Evolutionary conservation across 1,284 basidiomycete species (phyloP).

Genomic region (Coriolopsis trogii): DNA sequence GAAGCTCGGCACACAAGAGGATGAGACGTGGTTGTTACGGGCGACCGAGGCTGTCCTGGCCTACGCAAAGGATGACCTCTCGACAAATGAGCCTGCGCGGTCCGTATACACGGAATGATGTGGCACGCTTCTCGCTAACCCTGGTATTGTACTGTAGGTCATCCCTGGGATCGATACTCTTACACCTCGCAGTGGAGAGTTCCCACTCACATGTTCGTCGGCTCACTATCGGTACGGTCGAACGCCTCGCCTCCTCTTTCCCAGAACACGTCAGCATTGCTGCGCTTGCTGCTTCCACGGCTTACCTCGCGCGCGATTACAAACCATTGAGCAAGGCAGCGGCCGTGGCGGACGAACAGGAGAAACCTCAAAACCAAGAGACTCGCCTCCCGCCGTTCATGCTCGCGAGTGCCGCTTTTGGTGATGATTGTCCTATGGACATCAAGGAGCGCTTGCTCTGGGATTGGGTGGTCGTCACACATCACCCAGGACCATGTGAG

Average conservation of each 20-base stretch:
- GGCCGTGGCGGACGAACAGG: slow-evolving; percentile 31
- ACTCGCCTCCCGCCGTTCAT: slow-evolving; percentile 53
- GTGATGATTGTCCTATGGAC: slow-evolving; percentile 40
- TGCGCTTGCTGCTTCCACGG: slow-evolving; percentile 58
- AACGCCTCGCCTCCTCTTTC: slow-evolving; percentile 31
- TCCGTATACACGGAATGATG: slow-evolving; percentile 34
- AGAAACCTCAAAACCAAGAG: slow-evolving; percentile 46
- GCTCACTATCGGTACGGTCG: slow-evolving; percentile 47
- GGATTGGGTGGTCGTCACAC: slow-evolving; percentile 68
- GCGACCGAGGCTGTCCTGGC: slow-evolving; percentile 58
- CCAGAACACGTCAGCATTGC: slow-evolving; percentile 56
- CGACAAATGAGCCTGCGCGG: slow-evolving; percentile 62
- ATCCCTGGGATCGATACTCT: slow-evolving; percentile 60
- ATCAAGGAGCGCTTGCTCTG: slow-evolving; percentile 50
- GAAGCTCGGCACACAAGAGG: slow-evolving; percentile 65
- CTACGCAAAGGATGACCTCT: slow-evolving; percentile 55
- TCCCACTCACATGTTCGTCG: slow-evolving; percentile 56
- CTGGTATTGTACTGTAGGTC: slow-evolving; percentile 10
- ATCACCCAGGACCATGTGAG: slow-evolving; percentile 72
- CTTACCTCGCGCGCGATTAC: slow-evolving; percentile 43
- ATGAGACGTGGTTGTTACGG: slow-evolving; percentile 81
- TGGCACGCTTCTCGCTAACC: not conserved
- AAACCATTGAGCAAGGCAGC: slow-evolving; percentile 15
- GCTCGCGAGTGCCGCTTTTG: slow-evolving; percentile 48
- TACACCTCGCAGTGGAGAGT: slow-evolving; percentile 70